These are phyloP conservation scores for Punica granatum DNA, from an alignment of 345 rosid species.

Conservation along the genomic window DNA sequence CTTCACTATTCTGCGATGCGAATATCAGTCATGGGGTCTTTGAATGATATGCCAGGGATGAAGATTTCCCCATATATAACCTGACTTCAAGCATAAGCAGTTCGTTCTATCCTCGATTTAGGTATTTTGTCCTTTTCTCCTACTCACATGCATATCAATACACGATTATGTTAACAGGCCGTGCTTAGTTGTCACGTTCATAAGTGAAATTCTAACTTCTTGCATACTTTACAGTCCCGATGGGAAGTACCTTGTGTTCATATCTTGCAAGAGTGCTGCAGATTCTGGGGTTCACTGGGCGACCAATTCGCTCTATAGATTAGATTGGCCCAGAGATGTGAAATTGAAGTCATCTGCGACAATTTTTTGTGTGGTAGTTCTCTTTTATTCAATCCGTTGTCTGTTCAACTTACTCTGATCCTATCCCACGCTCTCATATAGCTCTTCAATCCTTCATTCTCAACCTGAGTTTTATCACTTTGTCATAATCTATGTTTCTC, in stretches of 20 bases:
- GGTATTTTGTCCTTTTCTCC: conserved; percentile 27
- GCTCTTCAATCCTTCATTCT: not conserved
- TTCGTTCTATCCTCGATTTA: conserved; percentile 72
- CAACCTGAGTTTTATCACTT: not conserved
- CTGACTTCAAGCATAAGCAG: conserved; percentile 71
- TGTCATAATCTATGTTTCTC: conserved; percentile 6
- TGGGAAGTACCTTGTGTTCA: conserved; percentile 67
- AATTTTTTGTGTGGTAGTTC: conserved; percentile 60
- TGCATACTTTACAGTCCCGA: conserved; percentile 51
- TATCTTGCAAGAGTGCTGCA: conserved; percentile 67
- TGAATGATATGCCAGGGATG: conserved; percentile 31
- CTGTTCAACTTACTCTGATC: not conserved
- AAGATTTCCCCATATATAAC: conserved; percentile 33
- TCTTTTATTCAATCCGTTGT: not conserved
- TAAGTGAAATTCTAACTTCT: not conserved
- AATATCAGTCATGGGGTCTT: not conserved
- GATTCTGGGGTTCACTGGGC: conserved; percentile 68
- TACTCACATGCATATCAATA: not conserved
- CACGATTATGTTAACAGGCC: not conserved
- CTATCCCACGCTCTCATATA: not conserved
- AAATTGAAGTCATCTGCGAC: conserved; percentile 28
- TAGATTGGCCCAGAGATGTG: conserved; percentile 66
- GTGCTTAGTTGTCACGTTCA: not conserved
- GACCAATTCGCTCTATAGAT: conserved; percentile 69
- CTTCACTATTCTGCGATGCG: not conserved